These are phyloP conservation scores for Metarhizium sp. DNA, from an alignment of 2,329 filamentous ascomycete genomes.

Conservation along the genomic window DNA sequence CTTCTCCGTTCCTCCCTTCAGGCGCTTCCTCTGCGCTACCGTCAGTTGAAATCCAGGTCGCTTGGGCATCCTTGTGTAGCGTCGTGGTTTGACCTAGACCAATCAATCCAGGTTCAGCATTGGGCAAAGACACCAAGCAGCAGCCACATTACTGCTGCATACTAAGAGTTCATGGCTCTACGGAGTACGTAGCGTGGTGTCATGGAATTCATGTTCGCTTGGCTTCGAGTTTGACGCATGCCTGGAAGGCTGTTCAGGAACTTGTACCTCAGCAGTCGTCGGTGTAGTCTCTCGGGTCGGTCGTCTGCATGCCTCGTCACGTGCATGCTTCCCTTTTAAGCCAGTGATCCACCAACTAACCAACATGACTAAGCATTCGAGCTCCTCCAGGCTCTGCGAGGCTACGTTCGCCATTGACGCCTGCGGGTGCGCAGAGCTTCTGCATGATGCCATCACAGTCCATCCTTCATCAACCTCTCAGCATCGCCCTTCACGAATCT, in stretches of 20 bases:
- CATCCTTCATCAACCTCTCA: background rate
- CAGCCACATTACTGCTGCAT: too few species aligned
- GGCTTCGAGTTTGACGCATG: too few species aligned
- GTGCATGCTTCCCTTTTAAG: background rate
- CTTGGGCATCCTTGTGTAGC: background rate
- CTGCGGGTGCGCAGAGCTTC: background rate
- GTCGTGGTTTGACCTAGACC: background rate
- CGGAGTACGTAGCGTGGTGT: too few species aligned
- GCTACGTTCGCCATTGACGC: slow-evolving; percentile 4
- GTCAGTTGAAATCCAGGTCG: background rate
- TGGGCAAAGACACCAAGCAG: background rate
- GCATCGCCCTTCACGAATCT: background rate
- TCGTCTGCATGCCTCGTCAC: background rate
- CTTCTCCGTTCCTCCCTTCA: background rate
- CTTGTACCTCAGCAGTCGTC: too few species aligned
- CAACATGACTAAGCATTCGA: slow-evolving; percentile 3
- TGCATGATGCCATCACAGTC: background rate
- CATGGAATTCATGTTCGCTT: too few species aligned
- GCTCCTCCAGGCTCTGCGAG: slow-evolving; percentile 1
- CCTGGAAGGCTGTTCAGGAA: too few species aligned
- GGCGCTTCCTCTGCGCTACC: background rate
- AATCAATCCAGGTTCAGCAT: background rate
- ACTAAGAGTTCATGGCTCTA: too few species aligned
- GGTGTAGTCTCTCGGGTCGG: too few species aligned
- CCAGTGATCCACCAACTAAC: background rate